A percentile compares a stretch with the other conserved stretches of the same genome.
Conservation (phyloP, 2,329 filamentous ascomycete genomes). For the Fusarium buxicola region DNA sequence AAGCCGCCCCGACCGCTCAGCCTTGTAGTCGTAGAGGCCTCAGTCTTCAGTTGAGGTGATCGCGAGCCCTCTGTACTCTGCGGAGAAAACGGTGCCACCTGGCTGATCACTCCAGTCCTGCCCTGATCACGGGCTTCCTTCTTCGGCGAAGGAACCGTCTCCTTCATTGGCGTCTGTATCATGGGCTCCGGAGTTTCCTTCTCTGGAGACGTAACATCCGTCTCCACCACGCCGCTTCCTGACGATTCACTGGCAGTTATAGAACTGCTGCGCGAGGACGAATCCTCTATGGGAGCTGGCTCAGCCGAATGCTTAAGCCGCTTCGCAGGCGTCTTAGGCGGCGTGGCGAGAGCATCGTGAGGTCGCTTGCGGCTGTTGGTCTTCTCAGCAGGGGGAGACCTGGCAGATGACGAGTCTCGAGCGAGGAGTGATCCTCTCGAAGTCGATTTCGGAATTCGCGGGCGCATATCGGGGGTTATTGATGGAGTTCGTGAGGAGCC, state of each 20-base stretch:
- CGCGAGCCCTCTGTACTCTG: slow-evolving; percentile 45
- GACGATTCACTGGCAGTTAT: slow-evolving; percentile 45
- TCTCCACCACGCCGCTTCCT: slow-evolving; percentile 48
- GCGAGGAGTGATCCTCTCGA: slow-evolving; percentile 51
- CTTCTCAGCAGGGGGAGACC: slow-evolving; percentile 46
- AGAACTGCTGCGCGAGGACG: slow-evolving; percentile 55
- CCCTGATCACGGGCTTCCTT: slow-evolving; percentile 19
- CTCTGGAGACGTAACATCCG: slow-evolving; percentile 64
- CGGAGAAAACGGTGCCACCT: slow-evolving; percentile 47
- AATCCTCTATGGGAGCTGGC: slow-evolving; percentile 44
- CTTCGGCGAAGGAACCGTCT: slow-evolving; percentile 3
- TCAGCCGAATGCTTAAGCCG: slow-evolving; percentile 53
- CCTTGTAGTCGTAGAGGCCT: neutral
- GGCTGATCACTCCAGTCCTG: slow-evolving; percentile 6
- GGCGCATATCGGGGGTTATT: slow-evolving; percentile 66
- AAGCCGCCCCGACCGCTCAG: slow-evolving; percentile 29
- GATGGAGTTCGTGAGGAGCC: slow-evolving; percentile 68
- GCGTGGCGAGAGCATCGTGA: slow-evolving; percentile 60
- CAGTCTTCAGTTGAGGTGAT: slow-evolving; percentile 42
- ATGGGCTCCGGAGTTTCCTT: slow-evolving; percentile 58
- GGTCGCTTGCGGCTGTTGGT: slow-evolving; percentile 54
- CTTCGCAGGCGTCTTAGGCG: slow-evolving; percentile 67
- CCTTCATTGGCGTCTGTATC: slow-evolving; percentile 46
- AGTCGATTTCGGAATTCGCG: slow-evolving; percentile 58
- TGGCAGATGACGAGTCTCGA: slow-evolving; percentile 48